Base-by-base conservation (phyloP, 139 green algal species). In the Edaphochlamys debaryana region DNA sequence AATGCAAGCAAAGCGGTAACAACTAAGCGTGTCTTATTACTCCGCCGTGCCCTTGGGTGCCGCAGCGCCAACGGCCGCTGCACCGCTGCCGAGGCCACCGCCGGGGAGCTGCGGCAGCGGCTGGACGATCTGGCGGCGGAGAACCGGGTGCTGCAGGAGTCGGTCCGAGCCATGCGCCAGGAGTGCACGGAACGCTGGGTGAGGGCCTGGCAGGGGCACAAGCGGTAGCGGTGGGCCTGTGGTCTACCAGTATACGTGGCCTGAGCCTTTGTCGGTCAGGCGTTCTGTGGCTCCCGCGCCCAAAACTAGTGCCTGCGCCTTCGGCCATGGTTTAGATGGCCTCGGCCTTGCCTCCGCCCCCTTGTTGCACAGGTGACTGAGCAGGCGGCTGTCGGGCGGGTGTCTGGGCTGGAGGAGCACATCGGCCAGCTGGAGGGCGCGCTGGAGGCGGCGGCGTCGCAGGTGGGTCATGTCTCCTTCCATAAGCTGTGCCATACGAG, bases 141-240 rank as follows among this genome's bases (percentile, higher is more conserved):
- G 66, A 69, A 85, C 50, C 69, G 89, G 4, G 86, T 90, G 41
- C 34, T 85, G 58, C 86, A 91, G 41, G 85, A 91, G 38, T 89
- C 74, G 52, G 60, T 91, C 29, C 68, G 74, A 32, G 38, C 30
- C n/a, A 93, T 93, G 89, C 71, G 86, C 40, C 73, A 91, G 79
- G 89, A 93, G 85, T 90, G 85, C 81, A 93, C 81, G 4, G 86
- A 93, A 69, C 85, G 85, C 54, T 93, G 89, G 89, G 89, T 91
- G 69, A 82, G 89, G n/a, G n/a, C 38, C 4, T 38, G 42, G 70
- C 15, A 42, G 20, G 34, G 32, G n/a, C n/a, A n/a, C n/a, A n/a
- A n/a, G n/a, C n/a, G n/a, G n/a, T n/a, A n/a, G n/a, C n/a, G n/a
- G n/a, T n/a, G n/a, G n/a, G n/a, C n/a, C n/a, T n/a, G n/a, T n/a